Percentiles rank a stretch among this genome's conserved stretches.
These are phyloP conservation scores for Chaetomium olivaceum DNA, from an alignment of 2,329 filamentous ascomycete genomes.

Conservation along the genomic window DNA sequence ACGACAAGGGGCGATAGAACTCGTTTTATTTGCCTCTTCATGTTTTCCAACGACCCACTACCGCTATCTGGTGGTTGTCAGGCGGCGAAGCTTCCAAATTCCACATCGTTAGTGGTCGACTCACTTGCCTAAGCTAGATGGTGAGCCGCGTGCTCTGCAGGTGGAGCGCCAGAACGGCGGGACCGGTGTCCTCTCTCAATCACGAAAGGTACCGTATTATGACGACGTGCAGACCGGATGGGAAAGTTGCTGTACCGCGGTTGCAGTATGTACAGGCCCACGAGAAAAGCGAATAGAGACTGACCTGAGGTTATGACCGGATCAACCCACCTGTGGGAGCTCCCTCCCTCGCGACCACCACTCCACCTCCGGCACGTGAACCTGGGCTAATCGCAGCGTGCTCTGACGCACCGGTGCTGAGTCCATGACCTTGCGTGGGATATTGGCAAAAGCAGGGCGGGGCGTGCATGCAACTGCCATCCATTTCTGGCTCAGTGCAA, in stretches of 20 bases:
- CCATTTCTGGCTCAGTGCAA: neutral
- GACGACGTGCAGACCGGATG: neutral
- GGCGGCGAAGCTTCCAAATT: neutral
- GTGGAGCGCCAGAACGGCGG: neutral
- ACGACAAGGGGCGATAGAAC: slow-evolving; percentile 13
- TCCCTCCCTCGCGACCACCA: neutral
- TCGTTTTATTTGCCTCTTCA: slow-evolving; percentile 14
- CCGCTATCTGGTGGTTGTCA: neutral
- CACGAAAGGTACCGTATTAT: neutral
- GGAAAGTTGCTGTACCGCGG: neutral
- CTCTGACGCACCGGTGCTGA: no score
- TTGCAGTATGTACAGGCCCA: neutral
- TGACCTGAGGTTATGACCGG: neutral
- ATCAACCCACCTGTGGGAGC: neutral
- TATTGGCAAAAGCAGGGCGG: neutral
- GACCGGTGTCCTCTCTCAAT: neutral
- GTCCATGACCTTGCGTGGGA: no score
- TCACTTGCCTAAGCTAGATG: neutral
- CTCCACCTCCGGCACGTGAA: neutral
- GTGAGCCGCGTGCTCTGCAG: neutral
- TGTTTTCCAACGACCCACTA: no score
- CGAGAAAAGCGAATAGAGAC: neutral
- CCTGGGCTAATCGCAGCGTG: neutral
- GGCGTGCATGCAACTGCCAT: neutral
- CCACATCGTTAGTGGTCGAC: neutral